Evolutionary conservation across 257 asterid species (phyloP), one percentile per base, ranked within the genome.

Genomic region (Sherardia arvensis): DNA sequence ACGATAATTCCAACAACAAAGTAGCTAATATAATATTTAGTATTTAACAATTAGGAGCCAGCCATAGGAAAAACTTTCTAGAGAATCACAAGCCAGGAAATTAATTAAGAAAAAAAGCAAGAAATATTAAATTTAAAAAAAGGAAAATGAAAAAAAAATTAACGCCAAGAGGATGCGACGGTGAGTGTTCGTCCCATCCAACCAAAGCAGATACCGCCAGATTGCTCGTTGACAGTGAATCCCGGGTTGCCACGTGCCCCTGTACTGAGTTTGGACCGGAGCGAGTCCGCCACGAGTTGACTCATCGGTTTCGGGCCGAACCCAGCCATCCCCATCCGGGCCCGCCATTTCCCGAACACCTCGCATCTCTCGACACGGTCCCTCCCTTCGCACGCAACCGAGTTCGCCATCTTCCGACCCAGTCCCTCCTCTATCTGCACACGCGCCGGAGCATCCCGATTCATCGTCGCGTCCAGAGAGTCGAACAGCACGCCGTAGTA

Each of bases 301-400:
- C 95, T 83, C 80, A 87, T 66, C 17, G 76, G 69, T 48, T 73
- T 75, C 7, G 66, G 71, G 67, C 66, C 67, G 57, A 87, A 90
- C 77, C 97, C 95, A 27, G 95, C 94, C 97, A 90, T 87, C 34
- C 84, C 59, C 77, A 90, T 34, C 30, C 97, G 84, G 78, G 94
- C 88, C 83, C 94, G 81, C 97, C 97, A 90, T 73, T 90, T 90
- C 15, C 97, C 95, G 32, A 77, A 85, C 69, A 90, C 79, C 29
- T 90, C 97, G 77, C 97, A 83, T 47, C 97, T 83, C 57, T 90
- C 95, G 0, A 87, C 86, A 0, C 97, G 95, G 65, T 90, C 94
- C 79, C 81, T 79, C 53, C 95, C 95, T 69, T 90, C 97, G 77
- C 95, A 87, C 85, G 94, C 95, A 45, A 90, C 84, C 83, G 97